These are phyloP conservation scores for Rhodamnia argentea DNA, from an alignment of 345 rosid species.

Conservation along the genomic window DNA sequence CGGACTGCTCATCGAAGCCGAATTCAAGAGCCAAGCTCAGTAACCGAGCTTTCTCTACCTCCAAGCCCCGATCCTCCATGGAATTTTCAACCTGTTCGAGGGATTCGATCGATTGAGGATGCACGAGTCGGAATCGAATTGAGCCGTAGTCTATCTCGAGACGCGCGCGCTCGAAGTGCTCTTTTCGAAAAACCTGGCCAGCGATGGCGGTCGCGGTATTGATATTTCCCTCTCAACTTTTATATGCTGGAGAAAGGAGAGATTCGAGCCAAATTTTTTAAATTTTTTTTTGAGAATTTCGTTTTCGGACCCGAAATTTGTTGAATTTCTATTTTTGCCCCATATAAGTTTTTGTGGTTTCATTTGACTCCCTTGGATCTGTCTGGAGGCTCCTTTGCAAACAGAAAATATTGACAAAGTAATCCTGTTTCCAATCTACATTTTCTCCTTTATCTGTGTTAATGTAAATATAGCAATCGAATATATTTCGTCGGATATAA, in stretches of 20 bases:
- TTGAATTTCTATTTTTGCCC: background rate
- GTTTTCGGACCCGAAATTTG: background rate
- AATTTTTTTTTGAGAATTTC: too few relatives aligned
- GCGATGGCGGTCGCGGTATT: background rate
- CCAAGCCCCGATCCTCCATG: background rate
- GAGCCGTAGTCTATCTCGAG: background rate
- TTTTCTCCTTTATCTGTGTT: too few relatives aligned
- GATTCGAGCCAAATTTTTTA: too few relatives aligned
- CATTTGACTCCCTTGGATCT: too few relatives aligned
- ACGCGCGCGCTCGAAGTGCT: background rate
- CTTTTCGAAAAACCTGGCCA: background rate
- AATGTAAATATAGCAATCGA: too few relatives aligned
- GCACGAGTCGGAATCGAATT: background rate
- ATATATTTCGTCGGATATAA: too few relatives aligned
- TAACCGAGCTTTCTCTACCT: constrained; percentile 59
- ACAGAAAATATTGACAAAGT: too few relatives aligned
- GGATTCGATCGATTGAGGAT: background rate
- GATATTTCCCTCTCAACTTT: background rate
- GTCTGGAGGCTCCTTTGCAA: too few relatives aligned
- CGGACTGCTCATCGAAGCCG: constrained; percentile 66
- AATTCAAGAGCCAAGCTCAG: constrained; percentile 53
- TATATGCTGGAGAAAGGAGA: background rate
- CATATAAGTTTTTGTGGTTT: too few relatives aligned
- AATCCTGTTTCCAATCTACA: too few relatives aligned
- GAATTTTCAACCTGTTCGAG: background rate